A percentile compares a stretch with the other conserved stretches of the same genome.
Conservation (phyloP, 305 asterid genomes). For the Petunia hybrid region DNA sequence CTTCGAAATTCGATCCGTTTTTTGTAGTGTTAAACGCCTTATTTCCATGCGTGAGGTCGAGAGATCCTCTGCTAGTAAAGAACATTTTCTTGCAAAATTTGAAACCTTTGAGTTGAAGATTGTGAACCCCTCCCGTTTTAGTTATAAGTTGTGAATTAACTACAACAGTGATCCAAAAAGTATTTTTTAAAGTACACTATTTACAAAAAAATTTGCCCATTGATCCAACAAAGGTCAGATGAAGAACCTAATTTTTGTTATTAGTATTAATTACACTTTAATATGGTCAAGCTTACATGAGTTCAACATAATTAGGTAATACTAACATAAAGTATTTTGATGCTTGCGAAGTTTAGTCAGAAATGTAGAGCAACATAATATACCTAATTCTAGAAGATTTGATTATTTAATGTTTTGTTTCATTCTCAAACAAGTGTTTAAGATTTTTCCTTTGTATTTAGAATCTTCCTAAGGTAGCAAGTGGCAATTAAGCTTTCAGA, state of each 20-base stretch:
- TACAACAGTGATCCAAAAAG: no score
- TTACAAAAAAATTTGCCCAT: no score
- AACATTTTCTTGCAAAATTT: no score
- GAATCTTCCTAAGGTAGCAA: constrained; percentile 17
- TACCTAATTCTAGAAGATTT: constrained; percentile 29
- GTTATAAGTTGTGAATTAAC: no score
- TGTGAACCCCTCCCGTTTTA: no score
- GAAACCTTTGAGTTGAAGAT: no score
- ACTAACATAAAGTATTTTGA: constrained; percentile 8
- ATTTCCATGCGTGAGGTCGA: no score
- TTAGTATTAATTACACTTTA: background rate
- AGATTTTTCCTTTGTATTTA: background rate
- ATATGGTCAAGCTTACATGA: background rate
- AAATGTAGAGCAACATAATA: constrained; percentile 13
- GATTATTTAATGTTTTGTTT: background rate
- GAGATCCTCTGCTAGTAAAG: no score
- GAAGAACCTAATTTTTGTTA: background rate
- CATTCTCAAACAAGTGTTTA: background rate
- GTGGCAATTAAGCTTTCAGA: background rate
- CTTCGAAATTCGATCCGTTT: no score
- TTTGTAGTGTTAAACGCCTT: no score
- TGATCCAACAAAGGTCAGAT: no score
- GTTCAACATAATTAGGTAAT: constrained; percentile 25
- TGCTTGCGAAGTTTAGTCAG: background rate
- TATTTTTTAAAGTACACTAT: no score